These are phyloP conservation scores for Phanerochaete carnosa DNA, from an alignment of 768 basidiomycete genomes.

Conservation along the genomic window DNA sequence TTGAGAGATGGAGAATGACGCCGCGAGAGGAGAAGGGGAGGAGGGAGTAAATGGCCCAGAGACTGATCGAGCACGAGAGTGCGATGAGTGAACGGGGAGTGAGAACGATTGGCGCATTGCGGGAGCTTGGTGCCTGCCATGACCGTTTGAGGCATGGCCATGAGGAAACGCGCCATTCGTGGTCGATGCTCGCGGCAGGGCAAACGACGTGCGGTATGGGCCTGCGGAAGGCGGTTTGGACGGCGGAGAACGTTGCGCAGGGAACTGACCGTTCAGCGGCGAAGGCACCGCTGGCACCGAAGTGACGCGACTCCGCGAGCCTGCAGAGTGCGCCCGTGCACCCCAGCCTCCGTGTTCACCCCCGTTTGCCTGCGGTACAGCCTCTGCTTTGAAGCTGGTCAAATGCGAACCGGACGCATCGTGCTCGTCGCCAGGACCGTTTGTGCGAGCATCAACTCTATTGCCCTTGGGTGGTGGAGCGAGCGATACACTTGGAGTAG, in stretches of 20 bases:
- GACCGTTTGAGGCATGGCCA: background rate
- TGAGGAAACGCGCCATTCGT: slow-evolving; percentile 12
- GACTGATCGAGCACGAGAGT: slow-evolving; percentile 46
- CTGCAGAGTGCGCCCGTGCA: slow-evolving; percentile 6
- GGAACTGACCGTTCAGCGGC: slow-evolving; percentile 7
- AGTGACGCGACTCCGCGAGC: slow-evolving; percentile 18
- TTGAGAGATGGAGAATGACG: slow-evolving; percentile 33
- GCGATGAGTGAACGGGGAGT: slow-evolving; percentile 26
- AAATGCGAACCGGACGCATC: background rate
- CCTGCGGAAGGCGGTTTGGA: slow-evolving; percentile 27
- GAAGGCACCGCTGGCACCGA: slow-evolving; percentile 22
- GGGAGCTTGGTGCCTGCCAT: slow-evolving; percentile 20
- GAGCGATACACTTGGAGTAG: slow-evolving; percentile 12
- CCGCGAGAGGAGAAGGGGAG: slow-evolving; percentile 48
- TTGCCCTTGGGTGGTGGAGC: slow-evolving; percentile 5
- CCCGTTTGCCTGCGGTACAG: background rate
- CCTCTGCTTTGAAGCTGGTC: background rate
- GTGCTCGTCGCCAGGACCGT: background rate
- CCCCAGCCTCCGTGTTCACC: slow-evolving; percentile 1
- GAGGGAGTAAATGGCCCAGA: slow-evolving; percentile 49
- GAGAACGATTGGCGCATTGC: slow-evolving; percentile 28
- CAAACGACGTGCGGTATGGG: slow-evolving; percentile 26
- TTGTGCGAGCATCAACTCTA: slow-evolving; percentile 1
- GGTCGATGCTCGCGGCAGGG: slow-evolving; percentile 13
- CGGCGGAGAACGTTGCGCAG: slow-evolving; percentile 21